Conservation (phyloP, 2,329 filamentous ascomycete genomes). For the Orbilia blumenaviensis region DNA sequence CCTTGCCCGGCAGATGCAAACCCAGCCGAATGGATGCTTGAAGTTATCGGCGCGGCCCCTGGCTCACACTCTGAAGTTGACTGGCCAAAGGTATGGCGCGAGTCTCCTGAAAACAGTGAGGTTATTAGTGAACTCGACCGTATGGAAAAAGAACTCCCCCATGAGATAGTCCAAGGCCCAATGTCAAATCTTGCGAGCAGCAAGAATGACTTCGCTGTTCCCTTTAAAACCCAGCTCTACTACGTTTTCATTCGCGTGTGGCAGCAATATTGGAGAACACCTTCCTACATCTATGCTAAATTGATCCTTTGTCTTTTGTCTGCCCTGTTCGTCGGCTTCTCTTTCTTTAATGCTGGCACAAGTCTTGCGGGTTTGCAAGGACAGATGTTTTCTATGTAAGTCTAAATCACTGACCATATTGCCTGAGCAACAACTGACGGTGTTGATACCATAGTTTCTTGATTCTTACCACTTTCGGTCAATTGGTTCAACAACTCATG, state of each 20-base stretch:
- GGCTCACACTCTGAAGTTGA: constrained; percentile 58
- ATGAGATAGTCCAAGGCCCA: constrained; percentile 42
- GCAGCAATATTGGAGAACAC: constrained; percentile 91
- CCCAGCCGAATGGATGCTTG: constrained; percentile 81
- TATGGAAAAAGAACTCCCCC: constrained; percentile 60
- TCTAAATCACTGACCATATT: neutral
- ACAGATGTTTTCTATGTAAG: constrained; percentile 83
- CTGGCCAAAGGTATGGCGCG: constrained; percentile 65
- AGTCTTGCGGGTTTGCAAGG: constrained; percentile 82
- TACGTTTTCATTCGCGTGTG: constrained; percentile 79
- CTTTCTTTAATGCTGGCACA: constrained; percentile 77
- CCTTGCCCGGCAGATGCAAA: constrained; percentile 67
- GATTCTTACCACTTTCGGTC: constrained; percentile 81
- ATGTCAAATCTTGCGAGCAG: constrained; percentile 64
- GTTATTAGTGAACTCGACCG: constrained; percentile 64
- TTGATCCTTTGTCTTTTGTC: constrained; percentile 69
- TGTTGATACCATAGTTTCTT: constrained; percentile 68
- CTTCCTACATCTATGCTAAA: constrained; percentile 89
- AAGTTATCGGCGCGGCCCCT: constrained; percentile 76
- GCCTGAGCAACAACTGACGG: neutral
- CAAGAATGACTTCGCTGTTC: constrained; percentile 82
- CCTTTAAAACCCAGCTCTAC: constrained; percentile 73
- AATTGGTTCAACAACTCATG: constrained; percentile 82
- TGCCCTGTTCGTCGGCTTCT: constrained; percentile 82
- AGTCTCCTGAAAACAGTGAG: constrained; percentile 63